Base-by-base conservation (phyloP, 2,329 filamentous ascomycete genomes). In the Apiospora marii region DNA sequence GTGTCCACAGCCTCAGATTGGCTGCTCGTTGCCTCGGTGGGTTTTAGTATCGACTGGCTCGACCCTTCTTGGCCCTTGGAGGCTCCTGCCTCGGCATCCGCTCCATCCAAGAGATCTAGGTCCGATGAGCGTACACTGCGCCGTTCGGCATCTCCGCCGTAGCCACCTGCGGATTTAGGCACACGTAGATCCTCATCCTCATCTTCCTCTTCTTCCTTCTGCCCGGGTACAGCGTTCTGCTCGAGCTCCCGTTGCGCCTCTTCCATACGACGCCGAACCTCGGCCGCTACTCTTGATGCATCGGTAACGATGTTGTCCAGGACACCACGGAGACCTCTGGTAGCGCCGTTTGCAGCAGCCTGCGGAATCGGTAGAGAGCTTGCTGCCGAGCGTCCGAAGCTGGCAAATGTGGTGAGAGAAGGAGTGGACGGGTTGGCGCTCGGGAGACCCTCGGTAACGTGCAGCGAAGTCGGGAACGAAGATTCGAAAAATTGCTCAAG, bases 401-500 rank as follows among this genome's bases (percentile, higher is more conserved):
- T 89, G 68, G 93, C 91, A 83, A 97, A 97, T 0, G 94, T 98
- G 0, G 94, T 97, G 24, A 98, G 90, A 70, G 93, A 92, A 0
- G 93, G 92, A 1, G 89, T 88, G 48, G 88, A 5, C 85, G 79
- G 61, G 84, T 80, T 75, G 5, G 81, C 71, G 67, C 72, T 81
- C 12, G 82, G 80, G 2, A 90, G 79, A 41, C 88, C 88, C 16
- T 97, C 93, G 34, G 94, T 92, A 67, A 98, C 91, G 78, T 94
- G 94, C 89, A 99, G 97, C 1, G 95, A 98, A 70, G 93, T 91
- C 0, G 96, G 94, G 84, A 98, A 98, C 53, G 95, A 97, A 0
- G 94, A 94, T 84, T 99, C 96, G 81, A 99, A 99, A 84, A 99
- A 99, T 77, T 97, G 94, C 79, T 99, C 96, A 7, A 99, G 90